A percentile compares a stretch with the other conserved stretches of the same genome.
Evolutionary conservation across 2,329 filamentous ascomycete genomes (phyloP).

Genomic region (Fusarium annulatum): DNA sequence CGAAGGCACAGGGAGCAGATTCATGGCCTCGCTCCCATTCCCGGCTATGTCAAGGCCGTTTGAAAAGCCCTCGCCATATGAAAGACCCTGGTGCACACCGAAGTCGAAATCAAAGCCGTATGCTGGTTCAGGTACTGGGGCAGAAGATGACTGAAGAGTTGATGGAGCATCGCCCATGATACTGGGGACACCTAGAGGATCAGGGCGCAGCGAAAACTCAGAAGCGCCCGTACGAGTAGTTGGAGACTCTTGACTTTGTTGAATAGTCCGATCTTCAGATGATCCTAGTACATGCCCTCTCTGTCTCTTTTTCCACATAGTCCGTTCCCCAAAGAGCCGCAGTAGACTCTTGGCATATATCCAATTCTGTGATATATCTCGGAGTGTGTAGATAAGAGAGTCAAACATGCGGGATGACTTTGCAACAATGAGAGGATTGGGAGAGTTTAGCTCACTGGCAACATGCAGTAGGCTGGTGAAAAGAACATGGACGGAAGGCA

Average conservation of each 20-base stretch:
- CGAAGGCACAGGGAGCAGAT: constrained; percentile 45
- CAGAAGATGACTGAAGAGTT: constrained; percentile 17
- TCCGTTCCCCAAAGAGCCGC: constrained; percentile 45
- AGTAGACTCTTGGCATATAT: constrained; percentile 48
- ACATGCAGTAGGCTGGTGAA: constrained; percentile 49
- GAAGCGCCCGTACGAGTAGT: background rate
- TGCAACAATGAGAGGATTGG: constrained; percentile 47
- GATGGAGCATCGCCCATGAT: constrained; percentile 5
- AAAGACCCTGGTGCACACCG: constrained; percentile 25
- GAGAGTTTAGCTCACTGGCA: constrained; percentile 42
- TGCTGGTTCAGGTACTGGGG: background rate
- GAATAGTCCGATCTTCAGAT: constrained; percentile 10
- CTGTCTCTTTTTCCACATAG: constrained; percentile 30
- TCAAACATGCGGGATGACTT: constrained; percentile 47
- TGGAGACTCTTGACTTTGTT: background rate
- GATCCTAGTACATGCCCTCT: background rate
- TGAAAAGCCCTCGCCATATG: constrained; percentile 33
- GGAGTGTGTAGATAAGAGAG: constrained; percentile 45
- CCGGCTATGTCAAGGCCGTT: constrained; percentile 22
- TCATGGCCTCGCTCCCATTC: constrained; percentile 13
- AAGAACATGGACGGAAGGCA: constrained; percentile 42
- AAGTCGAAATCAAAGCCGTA: constrained; percentile 30
- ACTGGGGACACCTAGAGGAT: constrained; percentile 3
- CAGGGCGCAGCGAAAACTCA: constrained; percentile 38
- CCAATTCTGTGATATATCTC: constrained; percentile 47